Conservation (phyloP, 1,284 basidiomycete species). For the Dichomitus squalens region DNA sequence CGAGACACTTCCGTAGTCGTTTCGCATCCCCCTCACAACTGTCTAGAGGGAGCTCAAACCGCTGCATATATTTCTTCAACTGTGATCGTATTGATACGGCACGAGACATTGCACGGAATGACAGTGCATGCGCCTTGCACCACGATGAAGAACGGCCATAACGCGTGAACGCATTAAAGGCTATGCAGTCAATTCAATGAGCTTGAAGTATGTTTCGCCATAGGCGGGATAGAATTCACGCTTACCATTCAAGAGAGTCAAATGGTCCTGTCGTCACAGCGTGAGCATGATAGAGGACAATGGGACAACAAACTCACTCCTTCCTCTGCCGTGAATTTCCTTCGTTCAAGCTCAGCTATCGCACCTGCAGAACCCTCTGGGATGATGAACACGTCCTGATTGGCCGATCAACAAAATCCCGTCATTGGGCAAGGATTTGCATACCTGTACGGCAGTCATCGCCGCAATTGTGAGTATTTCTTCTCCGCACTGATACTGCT, state of each 20-base stretch:
- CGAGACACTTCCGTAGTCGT: slow-evolving; percentile 80
- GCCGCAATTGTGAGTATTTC: slow-evolving; percentile 95
- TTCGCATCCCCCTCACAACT: slow-evolving; percentile 87
- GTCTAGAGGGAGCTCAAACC: slow-evolving; percentile 77
- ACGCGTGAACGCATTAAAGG: slow-evolving; percentile 88
- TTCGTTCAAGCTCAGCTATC: slow-evolving; percentile 84
- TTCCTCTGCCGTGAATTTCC: slow-evolving; percentile 97
- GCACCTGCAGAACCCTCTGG: slow-evolving; percentile 85
- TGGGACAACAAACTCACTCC: slow-evolving; percentile 58
- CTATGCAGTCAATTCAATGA: slow-evolving; percentile 41
- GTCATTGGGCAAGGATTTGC: slow-evolving; percentile 6
- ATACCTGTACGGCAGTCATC: slow-evolving; percentile 88
- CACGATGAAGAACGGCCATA: slow-evolving; percentile 85
- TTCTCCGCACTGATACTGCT: slow-evolving; percentile 84
- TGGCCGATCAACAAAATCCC: neutral
- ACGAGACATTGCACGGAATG: slow-evolving; percentile 90
- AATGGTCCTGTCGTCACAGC: slow-evolving; percentile 68
- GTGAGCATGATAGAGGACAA: neutral
- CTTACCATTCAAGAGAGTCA: slow-evolving; percentile 88
- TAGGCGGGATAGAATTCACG: neutral
- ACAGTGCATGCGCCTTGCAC: slow-evolving; percentile 92
- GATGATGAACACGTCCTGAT: slow-evolving; percentile 84
- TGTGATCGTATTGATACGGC: slow-evolving; percentile 92
- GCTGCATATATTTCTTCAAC: slow-evolving; percentile 88
- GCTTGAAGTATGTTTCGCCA: neutral